Conservation (phyloP, 495 filamentous ascomycete genomes). For the Lindgomyces ingoldianus region DNA sequence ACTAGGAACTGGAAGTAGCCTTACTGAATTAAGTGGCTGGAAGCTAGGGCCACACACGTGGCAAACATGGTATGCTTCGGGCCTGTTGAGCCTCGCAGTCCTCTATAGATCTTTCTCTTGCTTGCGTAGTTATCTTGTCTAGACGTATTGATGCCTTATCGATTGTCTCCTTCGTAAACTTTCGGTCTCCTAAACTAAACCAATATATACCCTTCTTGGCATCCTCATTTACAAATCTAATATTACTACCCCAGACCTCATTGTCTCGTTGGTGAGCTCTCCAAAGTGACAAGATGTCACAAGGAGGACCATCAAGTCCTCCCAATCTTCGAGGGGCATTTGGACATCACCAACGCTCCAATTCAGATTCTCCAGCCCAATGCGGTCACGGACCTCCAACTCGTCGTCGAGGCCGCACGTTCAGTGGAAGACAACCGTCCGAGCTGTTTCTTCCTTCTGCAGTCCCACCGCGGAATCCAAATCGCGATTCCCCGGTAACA, state of each 20-base stretch:
- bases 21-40: neutral
- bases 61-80: neutral
- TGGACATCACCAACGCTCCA: constrained; percentile 3
- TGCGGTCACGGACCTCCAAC: constrained; percentile 12
- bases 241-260: neutral
- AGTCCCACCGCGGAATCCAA: constrained; percentile 13
- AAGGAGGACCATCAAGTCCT: neutral
- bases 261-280: neutral
- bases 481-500: neutral
- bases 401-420: constrained; percentile 9
- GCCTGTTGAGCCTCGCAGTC: neutral
- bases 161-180: neutral
- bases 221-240: neutral
- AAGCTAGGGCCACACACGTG: neutral
- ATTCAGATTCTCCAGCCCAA: constrained; percentile 11
- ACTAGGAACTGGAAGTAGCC: neutral
- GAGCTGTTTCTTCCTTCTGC: constrained; percentile 21
- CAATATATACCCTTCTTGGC: neutral
- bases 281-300: constrained; percentile 2
- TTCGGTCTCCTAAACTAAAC: constrained; percentile 20
- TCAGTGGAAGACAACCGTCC: constrained; percentile 15
- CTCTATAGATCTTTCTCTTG: neutral
- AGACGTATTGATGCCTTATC: neutral
- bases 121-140: neutral
- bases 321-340: constrained; percentile 13